Base-by-base conservation (phyloP, 345 rosid genomes). In the Populus tremula region DNA sequence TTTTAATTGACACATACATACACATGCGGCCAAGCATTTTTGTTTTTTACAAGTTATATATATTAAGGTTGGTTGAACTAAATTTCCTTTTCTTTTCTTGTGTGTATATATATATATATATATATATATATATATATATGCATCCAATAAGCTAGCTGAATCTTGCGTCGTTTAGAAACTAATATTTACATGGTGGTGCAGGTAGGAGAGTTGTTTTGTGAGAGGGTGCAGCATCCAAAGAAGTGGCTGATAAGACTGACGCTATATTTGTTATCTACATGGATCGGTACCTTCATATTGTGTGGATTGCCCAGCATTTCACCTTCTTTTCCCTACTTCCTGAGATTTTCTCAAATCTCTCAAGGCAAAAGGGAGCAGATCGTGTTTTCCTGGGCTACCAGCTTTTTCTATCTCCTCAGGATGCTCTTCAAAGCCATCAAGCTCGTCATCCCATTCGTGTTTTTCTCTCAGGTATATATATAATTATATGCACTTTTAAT, bases 191-290 rank as follows among this genome's bases (percentile, higher is more conserved):
- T 33, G 36, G 31, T 18, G 3, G 0, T 74, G 74, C 82, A 91
- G 98, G 33, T 91, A 21, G 97, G 90, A 63, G 88, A 87, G 75
- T 21, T 89, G 76, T 41, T 92, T 27, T 83, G 91, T 20, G 85
- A 84, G 81, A 89, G 89, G 73, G 29, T 94, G 80, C 33, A 88
- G 74, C 98, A 94, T 84, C 98, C 98, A 35, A 92, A 83, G 87
- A 79, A 82, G 54, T 87, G 92, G 94, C n/a, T 88, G 71, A 73
- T 93, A 80, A 80, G 88, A 70, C 27, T 79, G 75, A 79, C 78
- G 13, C 70, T 94, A 8, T 91, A 92, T 92, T 17, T 77, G 41
- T 86, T 94, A 31, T 94, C 98, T 2, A 92, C 98, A 62, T 76
- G 88, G 85, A 73, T 92, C 20, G 98, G 98, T 17, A 90, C 89